Conservation (phyloP, 495 filamentous ascomycete genomes). For the Xylaria flabelliformis region DNA sequence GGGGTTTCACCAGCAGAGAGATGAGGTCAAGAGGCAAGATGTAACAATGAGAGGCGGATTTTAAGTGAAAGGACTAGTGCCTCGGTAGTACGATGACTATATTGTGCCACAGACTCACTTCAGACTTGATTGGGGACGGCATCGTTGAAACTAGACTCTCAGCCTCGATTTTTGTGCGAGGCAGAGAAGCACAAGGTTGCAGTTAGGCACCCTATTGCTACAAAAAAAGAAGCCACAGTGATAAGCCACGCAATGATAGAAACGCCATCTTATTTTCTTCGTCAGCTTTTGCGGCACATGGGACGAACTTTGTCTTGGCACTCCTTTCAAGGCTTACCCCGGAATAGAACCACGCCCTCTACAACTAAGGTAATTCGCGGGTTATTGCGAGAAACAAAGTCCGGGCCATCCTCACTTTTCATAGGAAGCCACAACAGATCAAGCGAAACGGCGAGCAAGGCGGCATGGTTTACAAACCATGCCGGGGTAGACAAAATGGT, state of each 20-base stretch:
- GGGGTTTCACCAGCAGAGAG: not conserved
- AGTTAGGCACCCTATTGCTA: not conserved
- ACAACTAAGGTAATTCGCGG: not conserved
- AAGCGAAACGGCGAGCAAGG: not conserved
- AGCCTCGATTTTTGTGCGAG: conserved; percentile 1
- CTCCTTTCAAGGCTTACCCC: not conserved
- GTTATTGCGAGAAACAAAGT: not conserved
- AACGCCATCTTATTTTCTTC: not conserved
- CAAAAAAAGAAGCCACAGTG: not conserved
- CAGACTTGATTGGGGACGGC: not conserved
- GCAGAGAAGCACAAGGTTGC: conserved; percentile 1
- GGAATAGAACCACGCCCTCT: not conserved
- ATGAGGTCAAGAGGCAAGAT: not conserved
- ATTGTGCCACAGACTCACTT: not conserved
- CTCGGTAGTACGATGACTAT: not conserved
- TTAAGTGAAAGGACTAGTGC: not conserved
- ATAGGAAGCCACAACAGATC: not conserved
- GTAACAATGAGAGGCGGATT: not conserved
- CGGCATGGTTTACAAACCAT: conserved; percentile 3
- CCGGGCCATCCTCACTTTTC: not conserved
- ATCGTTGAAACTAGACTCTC: not conserved
- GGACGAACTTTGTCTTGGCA: not conserved
- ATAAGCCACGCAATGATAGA: not conserved
- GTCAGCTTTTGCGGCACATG: not conserved
- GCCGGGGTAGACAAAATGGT: not conserved